A percentile compares a stretch with the other conserved stretches of the same genome.
Evolutionary conservation across 2,329 filamentous ascomycete species (phyloP).

Genomic region (Coniochaeta ligniaria): DNA sequence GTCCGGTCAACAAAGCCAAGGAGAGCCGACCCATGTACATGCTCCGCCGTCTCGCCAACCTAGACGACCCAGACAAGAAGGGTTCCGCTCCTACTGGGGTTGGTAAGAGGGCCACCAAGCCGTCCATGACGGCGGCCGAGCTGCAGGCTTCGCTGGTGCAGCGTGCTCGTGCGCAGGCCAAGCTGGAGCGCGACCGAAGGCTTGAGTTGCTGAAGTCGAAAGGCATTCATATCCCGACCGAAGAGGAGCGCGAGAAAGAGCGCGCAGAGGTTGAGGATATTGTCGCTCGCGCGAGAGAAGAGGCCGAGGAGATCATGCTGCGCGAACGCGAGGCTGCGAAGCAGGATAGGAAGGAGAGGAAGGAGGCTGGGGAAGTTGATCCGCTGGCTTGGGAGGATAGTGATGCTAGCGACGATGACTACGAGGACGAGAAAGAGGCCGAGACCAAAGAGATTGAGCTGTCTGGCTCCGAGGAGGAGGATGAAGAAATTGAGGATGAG

Average conservation of each 20-base stretch:
- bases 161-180: constrained; percentile 74
- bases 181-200: constrained; percentile 66
- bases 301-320: constrained; percentile 72
- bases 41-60: constrained; percentile 67
- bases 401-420: constrained; percentile 43
- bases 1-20: constrained; percentile 55
- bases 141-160: constrained; percentile 62
- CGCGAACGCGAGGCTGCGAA: constrained; percentile 69
- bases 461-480: constrained; percentile 31
- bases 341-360: constrained; percentile 44
- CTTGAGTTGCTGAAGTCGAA: constrained; percentile 71
- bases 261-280: constrained; percentile 82
- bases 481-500: constrained; percentile 25
- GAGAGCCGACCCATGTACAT: constrained; percentile 58
- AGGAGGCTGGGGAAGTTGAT: constrained; percentile 35
- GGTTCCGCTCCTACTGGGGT: constrained; percentile 19
- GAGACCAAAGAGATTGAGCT: constrained; percentile 27
- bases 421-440: constrained; percentile 31
- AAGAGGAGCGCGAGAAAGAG: constrained; percentile 78
- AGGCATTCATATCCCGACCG: constrained; percentile 74
- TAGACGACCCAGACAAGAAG: constrained; percentile 55
- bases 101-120: constrained; percentile 29
- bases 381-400: constrained; percentile 50
- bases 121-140: constrained; percentile 60
- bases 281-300: constrained; percentile 73